These are phyloP conservation scores for Allium fistulosum DNA, from an alignment of 106 monocot genomes.

Conservation along the genomic window DNA sequence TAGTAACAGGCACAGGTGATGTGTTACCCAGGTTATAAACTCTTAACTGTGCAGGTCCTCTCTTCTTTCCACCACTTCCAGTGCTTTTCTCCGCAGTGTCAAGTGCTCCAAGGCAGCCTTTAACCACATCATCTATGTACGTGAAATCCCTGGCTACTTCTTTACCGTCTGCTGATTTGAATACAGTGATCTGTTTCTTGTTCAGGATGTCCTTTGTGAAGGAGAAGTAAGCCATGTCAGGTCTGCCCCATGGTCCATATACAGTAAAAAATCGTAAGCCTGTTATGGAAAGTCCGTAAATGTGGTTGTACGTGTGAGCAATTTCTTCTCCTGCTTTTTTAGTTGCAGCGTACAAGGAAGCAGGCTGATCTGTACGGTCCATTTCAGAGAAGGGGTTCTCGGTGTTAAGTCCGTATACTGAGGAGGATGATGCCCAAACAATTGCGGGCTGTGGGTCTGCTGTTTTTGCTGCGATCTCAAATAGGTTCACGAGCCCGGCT, in stretches of 20 bases:
- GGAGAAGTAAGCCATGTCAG: constrained; percentile 82
- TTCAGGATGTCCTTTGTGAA: constrained; percentile 37
- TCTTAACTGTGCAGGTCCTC: constrained; percentile 40
- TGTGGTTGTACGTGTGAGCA: constrained; percentile 75
- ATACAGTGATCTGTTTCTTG: constrained; percentile 29
- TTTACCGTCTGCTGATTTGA: constrained; percentile 4
- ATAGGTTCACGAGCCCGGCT: constrained; percentile 28
- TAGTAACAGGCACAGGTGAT: constrained; percentile 46
- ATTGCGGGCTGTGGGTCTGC: constrained; percentile 37
- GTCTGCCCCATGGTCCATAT: constrained; percentile 77
- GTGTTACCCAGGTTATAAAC: constrained; percentile 59
- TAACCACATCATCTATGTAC: constrained; percentile 22
- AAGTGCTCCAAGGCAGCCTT: constrained; percentile 18
- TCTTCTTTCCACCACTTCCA: constrained; percentile 43
- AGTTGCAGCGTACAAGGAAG: constrained; percentile 66
- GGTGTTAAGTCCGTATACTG: constrained; percentile 37
- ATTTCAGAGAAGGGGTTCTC: constrained; percentile 40
- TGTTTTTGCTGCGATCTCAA: constrained; percentile 21
- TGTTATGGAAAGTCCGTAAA: constrained; percentile 85
- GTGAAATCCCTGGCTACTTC: constrained; percentile 24
- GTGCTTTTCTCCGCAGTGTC: constrained; percentile 22
- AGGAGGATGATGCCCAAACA: constrained; percentile 42
- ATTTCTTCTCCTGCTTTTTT: constrained; percentile 71
- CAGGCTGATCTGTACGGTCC: constrained; percentile 57
- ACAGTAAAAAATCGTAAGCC: constrained; percentile 80